Evolutionary conservation across 2,329 filamentous ascomycete species (phyloP).

Genomic region (Beauveria brongniartii): DNA sequence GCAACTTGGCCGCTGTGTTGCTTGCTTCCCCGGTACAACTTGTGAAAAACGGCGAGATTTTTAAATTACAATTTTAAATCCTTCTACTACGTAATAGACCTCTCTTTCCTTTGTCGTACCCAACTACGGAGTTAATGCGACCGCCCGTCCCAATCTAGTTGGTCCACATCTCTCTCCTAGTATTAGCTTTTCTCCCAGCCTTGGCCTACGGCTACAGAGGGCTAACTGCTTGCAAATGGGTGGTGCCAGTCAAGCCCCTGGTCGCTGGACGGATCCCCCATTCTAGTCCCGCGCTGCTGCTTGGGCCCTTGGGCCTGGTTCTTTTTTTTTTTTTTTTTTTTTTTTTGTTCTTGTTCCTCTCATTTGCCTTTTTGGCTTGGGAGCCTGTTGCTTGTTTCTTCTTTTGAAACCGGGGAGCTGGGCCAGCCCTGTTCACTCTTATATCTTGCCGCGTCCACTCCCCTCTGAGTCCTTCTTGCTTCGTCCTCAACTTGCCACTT

Average conservation of each 20-base stretch:
- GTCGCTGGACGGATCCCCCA: constrained; percentile 4
- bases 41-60: too few species aligned
- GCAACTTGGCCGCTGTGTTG: not conserved
- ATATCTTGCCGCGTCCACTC: constrained; percentile 11
- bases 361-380: not conserved
- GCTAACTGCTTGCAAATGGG: too few species aligned
- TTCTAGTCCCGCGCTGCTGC: constrained; percentile 2
- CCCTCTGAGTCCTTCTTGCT: not conserved
- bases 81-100: too few species aligned
- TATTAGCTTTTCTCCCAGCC: not conserved
- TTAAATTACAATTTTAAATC: too few species aligned
- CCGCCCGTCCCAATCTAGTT: constrained; percentile 24
- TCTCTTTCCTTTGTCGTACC: not conserved
- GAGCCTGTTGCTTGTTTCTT: not conserved
- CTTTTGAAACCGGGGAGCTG: not conserved
- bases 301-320: constrained; percentile 2
- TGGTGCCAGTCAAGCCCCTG: not conserved
- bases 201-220: too few species aligned
- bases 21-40: not conserved
- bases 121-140: constrained; percentile 20
- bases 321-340: not conserved
- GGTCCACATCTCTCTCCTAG: too few species aligned
- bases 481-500: not conserved
- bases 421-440: constrained; percentile 9
- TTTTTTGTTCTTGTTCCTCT: not conserved